A percentile compares a stretch with the other conserved stretches of the same genome.
phyloP scores from a whole-genome alignment of 169 alveolate genomes.

The Eimeria mitis region DNA sequence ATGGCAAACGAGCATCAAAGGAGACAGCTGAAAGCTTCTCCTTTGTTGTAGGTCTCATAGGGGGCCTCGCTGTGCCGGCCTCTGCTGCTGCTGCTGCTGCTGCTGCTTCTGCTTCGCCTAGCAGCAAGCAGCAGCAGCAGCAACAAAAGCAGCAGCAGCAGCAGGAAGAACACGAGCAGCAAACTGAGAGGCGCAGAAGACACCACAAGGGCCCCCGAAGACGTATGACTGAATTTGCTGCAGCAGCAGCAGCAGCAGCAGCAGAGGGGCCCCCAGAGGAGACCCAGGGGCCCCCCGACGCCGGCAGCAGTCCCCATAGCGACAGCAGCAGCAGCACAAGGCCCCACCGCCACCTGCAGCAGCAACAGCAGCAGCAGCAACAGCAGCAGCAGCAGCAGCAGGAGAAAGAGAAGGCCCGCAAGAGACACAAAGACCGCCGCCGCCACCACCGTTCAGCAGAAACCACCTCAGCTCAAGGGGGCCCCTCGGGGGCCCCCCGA shows the following conservation, averaged over 20 bases:
- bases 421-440: constrained; percentile 39
- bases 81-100: constrained; percentile 30
- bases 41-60: constrained; percentile 32
- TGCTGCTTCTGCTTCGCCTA: neutral
- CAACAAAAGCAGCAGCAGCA: constrained; percentile 14
- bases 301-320: neutral
- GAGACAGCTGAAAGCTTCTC: constrained; percentile 36
- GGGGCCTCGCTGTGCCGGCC: constrained; percentile 66
- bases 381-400: constrained; percentile 9
- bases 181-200: constrained; percentile 11
- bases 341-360: no score
- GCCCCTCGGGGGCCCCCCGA: constrained; percentile 28
- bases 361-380: constrained; percentile 7
- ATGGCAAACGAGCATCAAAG: neutral
- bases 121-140: constrained; percentile 20
- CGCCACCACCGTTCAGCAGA: constrained; percentile 12
- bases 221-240: neutral
- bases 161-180: no score
- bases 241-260: no score
- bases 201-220: constrained; percentile 7
- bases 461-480: neutral
- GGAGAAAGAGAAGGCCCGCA: neutral
- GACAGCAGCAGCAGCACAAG: constrained; percentile 7
- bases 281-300: neutral
- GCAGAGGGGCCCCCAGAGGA: neutral